Evolutionary conservation across 441 rosid genomes (phyloP).

Genomic region (Omphalea diandra): DNA sequence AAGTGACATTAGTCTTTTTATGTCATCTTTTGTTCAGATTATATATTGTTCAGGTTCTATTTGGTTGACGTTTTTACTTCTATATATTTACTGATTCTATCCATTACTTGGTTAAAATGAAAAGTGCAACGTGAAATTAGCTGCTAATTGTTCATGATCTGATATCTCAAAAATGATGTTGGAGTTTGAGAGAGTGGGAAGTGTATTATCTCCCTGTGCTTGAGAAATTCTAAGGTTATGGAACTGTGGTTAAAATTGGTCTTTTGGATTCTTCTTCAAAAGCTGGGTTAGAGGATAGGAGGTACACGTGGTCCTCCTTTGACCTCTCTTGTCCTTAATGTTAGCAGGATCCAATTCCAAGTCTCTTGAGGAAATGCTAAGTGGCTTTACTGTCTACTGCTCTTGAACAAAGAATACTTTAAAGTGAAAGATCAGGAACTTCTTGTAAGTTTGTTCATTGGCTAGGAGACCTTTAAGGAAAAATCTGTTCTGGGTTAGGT

Average conservation of each 20-base stretch:
- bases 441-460: background rate
- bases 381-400: background rate
- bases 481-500: too few relatives aligned
- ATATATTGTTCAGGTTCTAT: constrained; percentile 15
- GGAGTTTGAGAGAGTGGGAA: too few relatives aligned
- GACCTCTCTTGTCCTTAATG: too few relatives aligned
- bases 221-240: constrained; percentile 10
- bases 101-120: too few relatives aligned
- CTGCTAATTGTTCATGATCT: background rate
- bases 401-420: background rate
- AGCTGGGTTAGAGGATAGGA: background rate
- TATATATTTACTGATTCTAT: too few relatives aligned
- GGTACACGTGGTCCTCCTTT: background rate
- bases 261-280: constrained; percentile 1
- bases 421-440: background rate
- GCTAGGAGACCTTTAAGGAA: background rate
- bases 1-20: too few relatives aligned
- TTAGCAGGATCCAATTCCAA: background rate
- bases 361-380: background rate
- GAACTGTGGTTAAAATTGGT: background rate
- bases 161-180: background rate
- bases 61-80: background rate
- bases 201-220: background rate
- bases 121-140: too few relatives aligned
- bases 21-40: constrained; percentile 18